Percentiles rank a stretch among this genome's conserved stretches.
Conservation (phyloP, 306 rosid genomes). For the Luffa aegyptiaca region DNA sequence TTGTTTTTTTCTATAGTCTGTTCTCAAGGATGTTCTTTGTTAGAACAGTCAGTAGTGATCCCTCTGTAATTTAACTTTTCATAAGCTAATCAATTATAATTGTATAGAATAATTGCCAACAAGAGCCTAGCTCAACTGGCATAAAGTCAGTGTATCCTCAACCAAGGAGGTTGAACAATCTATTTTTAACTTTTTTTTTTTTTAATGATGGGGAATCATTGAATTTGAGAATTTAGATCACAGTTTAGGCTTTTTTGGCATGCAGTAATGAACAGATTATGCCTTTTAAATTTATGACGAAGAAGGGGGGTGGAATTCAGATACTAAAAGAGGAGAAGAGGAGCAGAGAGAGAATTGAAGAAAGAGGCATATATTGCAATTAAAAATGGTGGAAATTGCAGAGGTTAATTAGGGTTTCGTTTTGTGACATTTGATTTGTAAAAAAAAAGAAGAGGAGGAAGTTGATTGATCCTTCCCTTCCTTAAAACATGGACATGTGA, state of each 20-base stretch:
- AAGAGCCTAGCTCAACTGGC: too few relatives aligned
- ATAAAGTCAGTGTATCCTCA: too few relatives aligned
- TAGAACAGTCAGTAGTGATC: background rate
- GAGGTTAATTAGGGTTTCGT: background rate
- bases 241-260: background rate
- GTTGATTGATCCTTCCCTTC: slow-evolving; percentile 15
- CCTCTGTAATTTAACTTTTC: background rate
- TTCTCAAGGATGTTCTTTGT: background rate
- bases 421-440: background rate
- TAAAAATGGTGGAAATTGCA: background rate
- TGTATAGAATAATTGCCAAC: background rate
- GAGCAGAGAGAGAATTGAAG: background rate
- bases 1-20: background rate
- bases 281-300: background rate
- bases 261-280: background rate
- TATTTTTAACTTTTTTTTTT: too few relatives aligned
- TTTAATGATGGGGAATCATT: background rate
- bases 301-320: too few relatives aligned
- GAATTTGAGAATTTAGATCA: background rate
- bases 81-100: background rate
- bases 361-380: background rate
- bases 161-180: too few relatives aligned
- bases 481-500: slow-evolving; percentile 68
- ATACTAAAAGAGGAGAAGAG: background rate
- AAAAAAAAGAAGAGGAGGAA: background rate